Evolutionary conservation across 768 basidiomycete species (phyloP).

Genomic region (Termitomyces sp.): DNA sequence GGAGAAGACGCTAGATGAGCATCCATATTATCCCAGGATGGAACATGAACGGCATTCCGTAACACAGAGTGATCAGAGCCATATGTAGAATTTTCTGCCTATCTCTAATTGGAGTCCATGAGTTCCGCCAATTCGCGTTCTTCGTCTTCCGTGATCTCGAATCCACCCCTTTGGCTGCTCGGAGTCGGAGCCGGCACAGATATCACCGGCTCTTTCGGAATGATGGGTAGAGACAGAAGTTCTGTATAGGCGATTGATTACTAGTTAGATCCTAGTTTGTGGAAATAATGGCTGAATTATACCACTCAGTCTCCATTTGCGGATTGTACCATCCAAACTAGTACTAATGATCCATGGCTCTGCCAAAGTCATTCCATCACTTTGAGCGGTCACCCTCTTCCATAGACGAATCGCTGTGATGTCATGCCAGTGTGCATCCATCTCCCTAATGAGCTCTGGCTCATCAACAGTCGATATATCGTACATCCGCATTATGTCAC

Average conservation of each 20-base stretch:
- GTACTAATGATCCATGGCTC: constrained; percentile 83
- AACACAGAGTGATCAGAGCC: background rate
- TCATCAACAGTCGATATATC: constrained; percentile 67
- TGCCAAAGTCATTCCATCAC: constrained; percentile 39
- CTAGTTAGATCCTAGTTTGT: background rate
- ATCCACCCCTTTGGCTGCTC: constrained; percentile 14
- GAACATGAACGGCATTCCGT: constrained; percentile 13
- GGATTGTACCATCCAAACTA: constrained; percentile 81
- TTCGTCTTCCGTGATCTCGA: constrained; percentile 78
- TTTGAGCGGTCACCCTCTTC: constrained; percentile 44
- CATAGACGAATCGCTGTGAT: constrained; percentile 73
- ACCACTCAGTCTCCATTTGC: constrained; percentile 80
- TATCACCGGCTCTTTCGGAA: constrained; percentile 5
- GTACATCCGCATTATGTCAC: constrained; percentile 77
- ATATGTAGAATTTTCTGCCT: background rate
- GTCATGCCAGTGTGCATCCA: constrained; percentile 91
- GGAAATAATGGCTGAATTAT: constrained; percentile 6
- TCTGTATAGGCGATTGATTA: constrained; percentile 21
- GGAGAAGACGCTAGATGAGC: constrained; percentile 42
- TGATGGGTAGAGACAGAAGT: constrained; percentile 29
- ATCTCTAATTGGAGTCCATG: constrained; percentile 28
- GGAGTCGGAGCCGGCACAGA: constrained; percentile 5
- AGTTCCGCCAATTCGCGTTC: constrained; percentile 85
- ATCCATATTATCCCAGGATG: constrained; percentile 49
- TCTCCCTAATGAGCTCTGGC: constrained; percentile 62